Conservation (phyloP, 1,139 yeast genomes). For the Candida pseudocylindracea region DNA sequence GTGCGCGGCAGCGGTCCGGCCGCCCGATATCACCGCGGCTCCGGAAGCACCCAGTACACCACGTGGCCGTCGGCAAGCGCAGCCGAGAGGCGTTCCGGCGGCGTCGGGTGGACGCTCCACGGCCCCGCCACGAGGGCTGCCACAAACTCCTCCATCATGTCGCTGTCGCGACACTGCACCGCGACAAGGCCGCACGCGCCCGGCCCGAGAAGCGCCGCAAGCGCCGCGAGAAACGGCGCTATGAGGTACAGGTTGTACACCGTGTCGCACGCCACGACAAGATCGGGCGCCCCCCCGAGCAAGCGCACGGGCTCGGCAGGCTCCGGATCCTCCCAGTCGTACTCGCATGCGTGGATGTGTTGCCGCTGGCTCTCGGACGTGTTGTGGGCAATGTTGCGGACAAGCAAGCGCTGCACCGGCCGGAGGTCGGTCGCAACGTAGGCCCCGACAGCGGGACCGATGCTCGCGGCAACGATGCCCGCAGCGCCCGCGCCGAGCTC, state of each 20-base stretch:
- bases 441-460: conserved; percentile 14
- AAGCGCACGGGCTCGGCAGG: conserved; percentile 7
- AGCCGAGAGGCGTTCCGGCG: conserved; percentile 8
- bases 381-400: conserved; percentile 21
- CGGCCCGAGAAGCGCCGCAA: conserved; percentile 11
- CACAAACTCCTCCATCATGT: conserved; percentile 26
- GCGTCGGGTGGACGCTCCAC: conserved; percentile 9
- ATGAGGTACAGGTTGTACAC: conserved; percentile 45
- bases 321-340: conserved; percentile 41
- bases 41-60: background rate
- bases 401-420: conserved; percentile 27
- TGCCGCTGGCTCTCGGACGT: background rate
- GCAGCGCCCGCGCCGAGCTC: conserved; percentile 53
- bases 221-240: conserved; percentile 22
- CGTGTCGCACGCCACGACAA: conserved; percentile 46
- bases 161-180: conserved; percentile 33
- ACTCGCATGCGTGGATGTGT: conserved; percentile 21
- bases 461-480: conserved; percentile 25
- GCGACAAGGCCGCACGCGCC: conserved; percentile 20
- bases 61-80: conserved; percentile 15
- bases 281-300: conserved; percentile 11
- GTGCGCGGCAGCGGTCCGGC: no score
- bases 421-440: conserved; percentile 45
- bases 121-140: conserved; percentile 5
- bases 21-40: no score